phyloP scores from a whole-genome alignment of 2,329 filamentous ascomycete genomes.

The Diatrype stigma region DNA sequence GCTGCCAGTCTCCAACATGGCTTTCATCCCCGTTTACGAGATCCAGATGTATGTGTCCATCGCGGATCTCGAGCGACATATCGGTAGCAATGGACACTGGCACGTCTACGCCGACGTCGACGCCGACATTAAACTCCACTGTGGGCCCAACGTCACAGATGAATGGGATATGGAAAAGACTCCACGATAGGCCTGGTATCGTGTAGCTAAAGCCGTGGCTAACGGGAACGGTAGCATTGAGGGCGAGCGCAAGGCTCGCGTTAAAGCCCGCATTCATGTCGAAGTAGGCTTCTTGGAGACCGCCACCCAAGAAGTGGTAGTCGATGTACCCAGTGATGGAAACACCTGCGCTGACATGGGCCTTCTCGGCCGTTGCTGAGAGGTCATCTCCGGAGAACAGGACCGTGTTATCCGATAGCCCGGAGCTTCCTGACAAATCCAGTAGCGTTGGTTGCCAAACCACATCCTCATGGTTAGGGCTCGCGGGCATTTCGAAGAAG shows the following conservation, averaged over 20 bases:
- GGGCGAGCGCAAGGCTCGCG: constrained; percentile 32
- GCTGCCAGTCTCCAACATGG: constrained; percentile 30
- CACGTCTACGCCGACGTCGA: constrained; percentile 31
- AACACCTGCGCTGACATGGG: constrained; percentile 30
- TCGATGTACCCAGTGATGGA: constrained; percentile 39
- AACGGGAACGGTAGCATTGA: constrained; percentile 30
- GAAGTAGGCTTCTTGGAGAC: constrained; percentile 34
- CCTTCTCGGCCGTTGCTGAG: constrained; percentile 30
- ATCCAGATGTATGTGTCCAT: constrained; percentile 36
- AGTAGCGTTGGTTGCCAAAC: constrained; percentile 19
- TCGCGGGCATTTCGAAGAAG: constrained; percentile 8
- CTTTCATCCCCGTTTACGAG: constrained; percentile 27
- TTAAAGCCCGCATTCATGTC: constrained; percentile 37
- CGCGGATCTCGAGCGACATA: constrained; percentile 27
- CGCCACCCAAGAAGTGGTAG: constrained; percentile 33
- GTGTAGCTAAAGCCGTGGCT: constrained; percentile 31
- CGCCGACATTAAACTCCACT: constrained; percentile 33
- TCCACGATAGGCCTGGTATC: constrained; percentile 30
- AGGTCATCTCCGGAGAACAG: constrained; percentile 27
- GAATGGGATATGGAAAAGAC: constrained; percentile 34
- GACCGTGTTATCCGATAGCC: constrained; percentile 24
- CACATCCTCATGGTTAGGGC: constrained; percentile 16
- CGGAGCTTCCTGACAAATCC: not conserved
- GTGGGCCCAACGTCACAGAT: constrained; percentile 34
- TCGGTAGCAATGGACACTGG: constrained; percentile 27